A percentile compares a stretch with the other conserved stretches of the same genome.
These are phyloP conservation scores for Dinochytrium kinnereticum DNA, from an alignment of 371 early-diverging fungal genomes.

Conservation along the genomic window DNA sequence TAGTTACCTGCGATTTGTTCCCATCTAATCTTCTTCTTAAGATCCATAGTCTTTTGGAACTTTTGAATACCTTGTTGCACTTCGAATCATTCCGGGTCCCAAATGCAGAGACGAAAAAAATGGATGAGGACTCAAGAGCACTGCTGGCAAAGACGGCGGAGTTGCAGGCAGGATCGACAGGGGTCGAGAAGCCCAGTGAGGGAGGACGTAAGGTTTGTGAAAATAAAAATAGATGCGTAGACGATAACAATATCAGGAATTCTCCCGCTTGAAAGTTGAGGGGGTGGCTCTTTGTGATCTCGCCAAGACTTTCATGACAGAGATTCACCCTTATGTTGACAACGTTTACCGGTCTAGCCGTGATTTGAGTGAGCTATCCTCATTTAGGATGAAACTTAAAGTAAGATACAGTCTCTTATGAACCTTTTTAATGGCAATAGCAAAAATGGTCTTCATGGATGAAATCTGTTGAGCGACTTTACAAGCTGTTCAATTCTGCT, in stretches of 20 bases:
- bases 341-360: not conserved
- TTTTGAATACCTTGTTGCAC: conserved; percentile 21
- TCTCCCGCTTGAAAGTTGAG: not conserved
- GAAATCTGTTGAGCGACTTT: too few species aligned
- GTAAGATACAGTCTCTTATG: too few species aligned
- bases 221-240: too few species aligned
- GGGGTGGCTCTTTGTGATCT: not conserved
- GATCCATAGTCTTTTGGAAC: conserved; percentile 6
- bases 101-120: not conserved
- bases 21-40: not conserved
- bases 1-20: not conserved
- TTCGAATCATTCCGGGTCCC: conserved; percentile 23
- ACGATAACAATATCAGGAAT: not conserved
- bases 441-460: too few species aligned
- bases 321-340: not conserved
- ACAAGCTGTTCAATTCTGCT: too few species aligned
- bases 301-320: not conserved
- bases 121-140: conserved; percentile 11
- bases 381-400: conserved; percentile 24
- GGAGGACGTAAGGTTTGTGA: not conserved
- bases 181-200: not conserved
- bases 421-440: too few species aligned
- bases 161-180: not conserved
- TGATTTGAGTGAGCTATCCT: not conserved
- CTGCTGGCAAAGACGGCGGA: not conserved